phyloP scores from a whole-genome alignment of 192 early-diverging fungal species.

The Backusella mclennaniae region DNA sequence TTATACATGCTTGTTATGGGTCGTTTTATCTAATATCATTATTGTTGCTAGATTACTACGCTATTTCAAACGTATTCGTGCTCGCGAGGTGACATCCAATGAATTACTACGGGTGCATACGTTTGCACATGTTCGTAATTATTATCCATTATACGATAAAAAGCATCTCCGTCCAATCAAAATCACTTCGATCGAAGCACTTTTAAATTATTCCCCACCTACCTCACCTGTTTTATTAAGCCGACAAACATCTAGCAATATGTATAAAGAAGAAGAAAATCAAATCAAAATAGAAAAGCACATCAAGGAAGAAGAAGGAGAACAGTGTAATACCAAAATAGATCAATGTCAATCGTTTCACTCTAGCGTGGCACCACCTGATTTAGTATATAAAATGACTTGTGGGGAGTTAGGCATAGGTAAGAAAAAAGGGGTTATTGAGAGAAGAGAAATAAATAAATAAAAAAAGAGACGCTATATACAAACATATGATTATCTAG shows the following conservation, averaged over 20 bases:
- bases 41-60: constrained; percentile 37
- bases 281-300: constrained; percentile 6
- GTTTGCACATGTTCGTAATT: constrained; percentile 48
- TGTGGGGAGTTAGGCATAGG: constrained; percentile 54
- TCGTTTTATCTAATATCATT: not conserved
- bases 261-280: constrained; percentile 10
- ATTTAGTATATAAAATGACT: constrained; percentile 44
- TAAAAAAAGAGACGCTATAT: too few relatives aligned
- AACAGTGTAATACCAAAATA: not conserved
- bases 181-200: constrained; percentile 32
- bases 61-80: constrained; percentile 44
- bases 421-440: not conserved
- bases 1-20: not conserved
- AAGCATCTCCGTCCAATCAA: not conserved
- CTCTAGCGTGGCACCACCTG: constrained; percentile 30
- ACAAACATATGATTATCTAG: constrained; percentile 1
- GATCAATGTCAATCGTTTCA: not conserved
- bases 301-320: constrained; percentile 12
- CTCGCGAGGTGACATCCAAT: constrained; percentile 44
- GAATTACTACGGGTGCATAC: constrained; percentile 49
- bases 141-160: constrained; percentile 16
- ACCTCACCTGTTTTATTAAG: constrained; percentile 9
- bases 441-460: not conserved
- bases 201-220: constrained; percentile 16
- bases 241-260: not conserved